Base-by-base conservation (phyloP, 371 early-diverging fungal genomes). In the Mucor sp. region DNA sequence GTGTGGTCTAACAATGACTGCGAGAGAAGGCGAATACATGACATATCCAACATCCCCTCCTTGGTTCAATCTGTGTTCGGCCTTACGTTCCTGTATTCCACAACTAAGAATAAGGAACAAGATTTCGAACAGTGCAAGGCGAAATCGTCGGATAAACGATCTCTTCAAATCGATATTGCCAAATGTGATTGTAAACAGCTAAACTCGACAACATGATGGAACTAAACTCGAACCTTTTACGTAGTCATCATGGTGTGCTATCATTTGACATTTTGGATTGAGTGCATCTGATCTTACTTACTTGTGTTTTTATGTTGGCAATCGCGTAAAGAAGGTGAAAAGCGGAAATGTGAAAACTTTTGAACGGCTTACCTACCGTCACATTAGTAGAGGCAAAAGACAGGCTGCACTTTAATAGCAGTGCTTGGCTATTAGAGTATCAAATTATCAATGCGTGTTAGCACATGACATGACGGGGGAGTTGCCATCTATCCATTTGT, bases 31-130 rank as follows among this genome's bases (percentile, higher is more conserved):
- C 25, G 63, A 64, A 30, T 43, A 41, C 41, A 41, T 41, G 41
- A 33, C 35, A 60, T 32, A 33, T 44, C 44, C 15, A 19, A 41
- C 4, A 27, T 15, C 27, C 12, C 12, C 30, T 53, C 19, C 35
- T 65, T 28, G 59, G 27, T 69, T 74, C 70, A 33, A 71, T 82
- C 69, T 83, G 47, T 79, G 83, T 76, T 69, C 73, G 83, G 83
- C 83, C 83, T 83, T 83, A 83, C 83, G 76, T 62, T 75, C 15
- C 62, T 62, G 35, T 61, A 70, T 41, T 72, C 72, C 67, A 66
- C 57, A 60, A 48, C 66, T 70, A 62, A 67, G 63, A 75, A 79
- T 70, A 69, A 62, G 47, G 66, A 76, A 74, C 79, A 80, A 83
- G 81, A 80, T 80, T 83, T 74, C 83, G 72, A 79, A 80, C 82